A percentile compares a stretch with the other conserved stretches of the same genome.
phyloP scores from a whole-genome alignment of 1,284 basidiomycete species.

The Phylloporus gajari region DNA sequence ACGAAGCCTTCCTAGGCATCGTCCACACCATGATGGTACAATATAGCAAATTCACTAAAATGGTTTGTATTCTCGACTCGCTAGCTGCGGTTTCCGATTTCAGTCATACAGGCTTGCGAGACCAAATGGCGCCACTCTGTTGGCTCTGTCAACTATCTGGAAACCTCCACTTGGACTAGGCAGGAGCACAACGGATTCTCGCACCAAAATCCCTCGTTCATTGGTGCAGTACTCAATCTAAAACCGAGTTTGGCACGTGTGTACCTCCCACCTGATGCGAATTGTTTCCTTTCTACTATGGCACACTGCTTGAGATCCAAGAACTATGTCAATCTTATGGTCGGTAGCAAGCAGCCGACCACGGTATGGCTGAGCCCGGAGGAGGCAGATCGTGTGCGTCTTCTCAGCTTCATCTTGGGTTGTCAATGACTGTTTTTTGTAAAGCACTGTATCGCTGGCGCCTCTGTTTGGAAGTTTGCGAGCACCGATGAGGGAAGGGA shows the following conservation, averaged over 20 bases:
- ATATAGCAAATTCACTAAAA: conserved; percentile 88
- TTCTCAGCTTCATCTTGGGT: neutral
- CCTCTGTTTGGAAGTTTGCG: conserved; percentile 81
- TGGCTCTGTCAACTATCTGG: conserved; percentile 86
- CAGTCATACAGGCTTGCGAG: conserved; percentile 61
- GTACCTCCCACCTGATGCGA: conserved; percentile 91
- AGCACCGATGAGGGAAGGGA: conserved; percentile 70
- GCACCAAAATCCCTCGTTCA: conserved; percentile 89
- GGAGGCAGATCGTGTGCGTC: conserved; percentile 65
- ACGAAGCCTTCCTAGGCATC: conserved; percentile 88
- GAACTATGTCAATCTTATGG: conserved; percentile 88
- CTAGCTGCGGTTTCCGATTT: conserved; percentile 1
- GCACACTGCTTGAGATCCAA: conserved; percentile 85
- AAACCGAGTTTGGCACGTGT: conserved; percentile 81
- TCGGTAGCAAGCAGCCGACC: conserved; percentile 85
- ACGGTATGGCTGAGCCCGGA: conserved; percentile 75
- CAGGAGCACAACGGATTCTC: conserved; percentile 85
- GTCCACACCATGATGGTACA: conserved; percentile 85
- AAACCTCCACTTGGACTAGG: conserved; percentile 87
- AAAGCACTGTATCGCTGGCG: conserved; percentile 80
- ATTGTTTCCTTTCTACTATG: conserved; percentile 83
- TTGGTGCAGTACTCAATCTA: conserved; percentile 82
- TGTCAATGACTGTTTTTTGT: conserved; percentile 10
- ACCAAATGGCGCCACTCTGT: conserved; percentile 78
- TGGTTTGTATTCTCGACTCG: conserved; percentile 51